Conservation (phyloP, 2,329 filamentous ascomycete species). For the Aspergillus ochraceoroseus region DNA sequence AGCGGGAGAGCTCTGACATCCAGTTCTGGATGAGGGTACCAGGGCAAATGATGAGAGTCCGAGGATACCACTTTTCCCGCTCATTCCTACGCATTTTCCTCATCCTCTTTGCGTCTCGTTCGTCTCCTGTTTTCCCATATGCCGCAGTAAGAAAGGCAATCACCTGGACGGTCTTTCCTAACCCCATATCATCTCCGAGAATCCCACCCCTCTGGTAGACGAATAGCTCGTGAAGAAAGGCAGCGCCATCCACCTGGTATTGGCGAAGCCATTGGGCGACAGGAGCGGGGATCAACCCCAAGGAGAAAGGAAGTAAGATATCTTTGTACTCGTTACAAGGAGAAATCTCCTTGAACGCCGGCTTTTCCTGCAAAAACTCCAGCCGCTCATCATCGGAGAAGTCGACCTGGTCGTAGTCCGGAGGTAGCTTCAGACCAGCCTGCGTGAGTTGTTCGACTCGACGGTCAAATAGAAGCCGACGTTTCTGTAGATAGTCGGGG, state of each 20-base stretch:
- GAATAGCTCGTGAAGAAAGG: constrained; percentile 82
- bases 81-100: constrained; percentile 67
- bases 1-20: constrained; percentile 76
- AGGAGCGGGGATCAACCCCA: constrained; percentile 76
- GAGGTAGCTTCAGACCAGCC: constrained; percentile 69
- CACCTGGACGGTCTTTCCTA: constrained; percentile 95
- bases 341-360: constrained; percentile 58
- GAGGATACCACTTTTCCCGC: constrained; percentile 68
- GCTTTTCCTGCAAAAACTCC: constrained; percentile 62
- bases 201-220: constrained; percentile 88
- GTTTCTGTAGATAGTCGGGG: constrained; percentile 66
- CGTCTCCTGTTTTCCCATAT: constrained; percentile 90
- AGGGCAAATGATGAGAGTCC: constrained; percentile 79
- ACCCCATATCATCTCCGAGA: constrained; percentile 92
- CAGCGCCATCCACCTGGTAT: constrained; percentile 81
- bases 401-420: constrained; percentile 67
- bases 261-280: constrained; percentile 88
- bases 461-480: constrained; percentile 66
- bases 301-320: constrained; percentile 67
- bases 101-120: constrained; percentile 80
- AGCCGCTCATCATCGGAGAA: constrained; percentile 67
- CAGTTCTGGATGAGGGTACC: constrained; percentile 87
- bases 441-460: constrained; percentile 57
- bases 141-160: constrained; percentile 85
- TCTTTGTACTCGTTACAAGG: constrained; percentile 69